Percentiles rank a stretch among this genome's conserved stretches.
Evolutionary conservation across 768 basidiomycete species (phyloP).

Genomic region (Porpolomopsis calyptriformis): DNA sequence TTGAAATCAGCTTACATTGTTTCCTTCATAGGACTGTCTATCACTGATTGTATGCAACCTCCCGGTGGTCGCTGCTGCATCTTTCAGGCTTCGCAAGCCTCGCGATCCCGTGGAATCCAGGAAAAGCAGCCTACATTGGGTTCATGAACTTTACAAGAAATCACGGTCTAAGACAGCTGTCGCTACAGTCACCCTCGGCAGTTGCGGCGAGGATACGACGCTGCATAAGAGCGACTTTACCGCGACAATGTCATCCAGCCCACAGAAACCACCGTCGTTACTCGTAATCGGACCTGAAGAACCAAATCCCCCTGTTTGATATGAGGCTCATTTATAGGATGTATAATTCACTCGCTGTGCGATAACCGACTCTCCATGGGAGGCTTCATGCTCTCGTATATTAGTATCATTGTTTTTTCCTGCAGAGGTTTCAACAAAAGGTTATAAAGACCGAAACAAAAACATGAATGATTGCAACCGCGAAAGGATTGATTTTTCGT

Average conservation of each 20-base stretch:
- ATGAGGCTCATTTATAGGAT: too few species aligned
- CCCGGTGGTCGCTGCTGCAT: neutral
- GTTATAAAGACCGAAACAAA: too few species aligned
- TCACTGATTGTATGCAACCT: neutral
- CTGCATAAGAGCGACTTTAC: neutral
- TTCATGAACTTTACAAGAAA: neutral
- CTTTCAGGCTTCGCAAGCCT: neutral
- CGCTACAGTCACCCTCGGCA: neutral
- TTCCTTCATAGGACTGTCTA: neutral
- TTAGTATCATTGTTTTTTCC: too few species aligned
- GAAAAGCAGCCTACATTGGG: neutral
- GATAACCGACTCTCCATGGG: too few species aligned
- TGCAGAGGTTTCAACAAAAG: too few species aligned
- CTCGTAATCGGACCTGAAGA: too few species aligned
- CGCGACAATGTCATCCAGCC: neutral
- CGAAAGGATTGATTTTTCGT: too few species aligned
- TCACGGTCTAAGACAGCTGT: neutral
- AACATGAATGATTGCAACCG: too few species aligned
- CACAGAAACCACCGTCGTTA: neutral
- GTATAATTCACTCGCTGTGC: too few species aligned
- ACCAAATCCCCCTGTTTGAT: too few species aligned
- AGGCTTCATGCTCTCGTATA: too few species aligned
- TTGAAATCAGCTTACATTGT: neutral
- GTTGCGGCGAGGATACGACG: neutral
- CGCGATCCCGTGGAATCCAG: neutral